Conservation (phyloP, 129 eudicot species). For the Chrysanthemum lavandulifolium region DNA sequence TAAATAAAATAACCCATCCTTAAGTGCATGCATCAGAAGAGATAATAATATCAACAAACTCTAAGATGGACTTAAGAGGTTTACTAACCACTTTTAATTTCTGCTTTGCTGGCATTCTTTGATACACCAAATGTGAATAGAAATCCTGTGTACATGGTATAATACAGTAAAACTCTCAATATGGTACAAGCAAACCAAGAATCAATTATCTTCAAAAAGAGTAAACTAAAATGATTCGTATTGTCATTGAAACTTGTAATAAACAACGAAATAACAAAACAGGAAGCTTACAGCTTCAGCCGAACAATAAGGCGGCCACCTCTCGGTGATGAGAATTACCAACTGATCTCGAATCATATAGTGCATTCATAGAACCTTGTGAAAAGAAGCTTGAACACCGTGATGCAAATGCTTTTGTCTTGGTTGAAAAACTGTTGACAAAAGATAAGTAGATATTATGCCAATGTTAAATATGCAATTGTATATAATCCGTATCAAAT, state of each 20-base stretch:
- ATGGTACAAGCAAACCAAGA: background rate
- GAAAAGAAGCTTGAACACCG: conserved; percentile 51
- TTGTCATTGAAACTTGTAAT: background rate
- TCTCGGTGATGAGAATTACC: conserved; percentile 39
- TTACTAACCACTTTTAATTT: conserved; percentile 85
- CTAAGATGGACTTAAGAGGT: background rate
- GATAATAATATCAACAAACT: conserved; percentile 16
- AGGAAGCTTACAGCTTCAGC: conserved; percentile 63
- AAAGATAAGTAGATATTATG: conserved; percentile 5
- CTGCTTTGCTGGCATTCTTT: conserved; percentile 78
- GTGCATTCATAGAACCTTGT: conserved; percentile 45
- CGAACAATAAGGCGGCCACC: conserved; percentile 63
- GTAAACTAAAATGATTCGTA: background rate
- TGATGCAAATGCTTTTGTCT: conserved; percentile 49
- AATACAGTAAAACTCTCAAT: conserved; percentile 1
- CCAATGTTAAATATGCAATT: background rate
- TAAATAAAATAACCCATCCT: conserved; percentile 22
- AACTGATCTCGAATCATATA: conserved; percentile 36
- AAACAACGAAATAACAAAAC: background rate
- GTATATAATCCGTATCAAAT: background rate
- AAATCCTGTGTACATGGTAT: conserved; percentile 53
- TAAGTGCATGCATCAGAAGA: conserved; percentile 1
- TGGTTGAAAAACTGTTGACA: conserved; percentile 49
- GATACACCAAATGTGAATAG: conserved; percentile 88
- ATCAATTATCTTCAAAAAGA: background rate